Evolutionary conservation across 805 yeast species (phyloP), one percentile per base, ranked within the genome.

Genomic region (Danielozyma ontarioensis): DNA sequence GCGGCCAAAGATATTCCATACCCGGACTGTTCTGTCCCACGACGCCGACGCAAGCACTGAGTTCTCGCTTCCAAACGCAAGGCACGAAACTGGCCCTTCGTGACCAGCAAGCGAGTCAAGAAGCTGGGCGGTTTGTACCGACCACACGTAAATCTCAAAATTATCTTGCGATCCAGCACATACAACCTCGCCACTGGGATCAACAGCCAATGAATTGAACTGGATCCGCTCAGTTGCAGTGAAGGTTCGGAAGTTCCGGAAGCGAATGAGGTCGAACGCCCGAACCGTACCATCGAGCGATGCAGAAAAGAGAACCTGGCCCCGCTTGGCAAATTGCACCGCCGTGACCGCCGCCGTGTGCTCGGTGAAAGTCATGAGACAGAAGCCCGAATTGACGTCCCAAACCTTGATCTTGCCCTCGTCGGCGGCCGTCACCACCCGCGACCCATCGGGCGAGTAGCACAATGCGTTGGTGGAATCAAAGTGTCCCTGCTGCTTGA

Each of bases 351-450:
- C 82, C 1, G 95, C 78, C 1, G 84, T 74, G 51, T 93, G 98
- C 47, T 90, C 97, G 28, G 80, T 82, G 52, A 93, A 89, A 0
- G 98, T 93, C 22, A 81, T 88, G 16, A 90, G 70, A 57, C 96
- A 87, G 54, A 93, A 93, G 0, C 98, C 98, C 2, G 96, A 83
- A 8, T 68, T 71, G 14, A 88, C 79, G 55, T 93, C 98, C 98
- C 98, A 93, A 12, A 93, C 83, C 57, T 93, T 93, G 44, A 93
- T 83, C 48, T 89, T 89, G 24, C 98, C 98, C 55, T 93, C 98
- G 53, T 90, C 97, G 1, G 96, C 76, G 2, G 95, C 97, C 1
- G 97, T 90, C 3, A 90, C 93, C 3, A 90, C 72, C 47, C 87
- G 73, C 2, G 95, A 75, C 1, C 97, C 98, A 64, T 93, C 98